Evolutionary conservation across 2,329 filamentous ascomycete genomes (phyloP).

Genomic region (Tolypocladium endophyticum): DNA sequence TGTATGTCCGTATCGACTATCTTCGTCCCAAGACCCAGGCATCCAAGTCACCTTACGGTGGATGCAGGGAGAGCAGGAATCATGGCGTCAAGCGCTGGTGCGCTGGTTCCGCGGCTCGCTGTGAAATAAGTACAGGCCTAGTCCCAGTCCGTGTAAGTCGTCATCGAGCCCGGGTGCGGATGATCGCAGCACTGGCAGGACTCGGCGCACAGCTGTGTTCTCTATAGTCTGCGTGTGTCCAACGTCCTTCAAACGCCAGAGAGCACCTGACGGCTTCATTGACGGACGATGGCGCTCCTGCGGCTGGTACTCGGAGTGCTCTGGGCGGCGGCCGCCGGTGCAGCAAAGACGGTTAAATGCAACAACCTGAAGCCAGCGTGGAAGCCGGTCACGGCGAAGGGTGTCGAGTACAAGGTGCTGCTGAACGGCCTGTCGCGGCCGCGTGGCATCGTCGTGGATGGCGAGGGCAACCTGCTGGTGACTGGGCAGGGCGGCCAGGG

Average conservation of each 20-base stretch:
- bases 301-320: background rate
- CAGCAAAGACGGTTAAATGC: constrained; percentile 3
- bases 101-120: background rate
- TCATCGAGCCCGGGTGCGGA: background rate
- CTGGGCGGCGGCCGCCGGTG: background rate
- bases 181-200: background rate
- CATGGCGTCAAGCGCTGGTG: background rate
- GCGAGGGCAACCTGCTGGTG: constrained; percentile 25
- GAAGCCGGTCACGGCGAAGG: constrained; percentile 10
- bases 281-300: background rate
- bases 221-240: background rate
- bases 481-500: constrained; percentile 18
- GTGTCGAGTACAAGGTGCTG: constrained; percentile 15
- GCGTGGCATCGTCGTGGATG: constrained; percentile 24
- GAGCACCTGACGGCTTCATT: background rate
- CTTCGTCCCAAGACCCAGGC: too few species aligned
- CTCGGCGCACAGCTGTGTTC: background rate
- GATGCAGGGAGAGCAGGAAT: background rate
- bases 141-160: background rate
- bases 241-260: background rate
- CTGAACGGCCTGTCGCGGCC: constrained; percentile 14
- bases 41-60: too few species aligned
- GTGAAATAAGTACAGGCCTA: background rate
- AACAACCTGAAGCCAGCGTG: constrained; percentile 2
- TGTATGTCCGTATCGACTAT: background rate